Percentiles rank a stretch among this genome's conserved stretches.
Conservation (phyloP, 257 asterid genomes). For the Ophiorrhiza pumila region DNA sequence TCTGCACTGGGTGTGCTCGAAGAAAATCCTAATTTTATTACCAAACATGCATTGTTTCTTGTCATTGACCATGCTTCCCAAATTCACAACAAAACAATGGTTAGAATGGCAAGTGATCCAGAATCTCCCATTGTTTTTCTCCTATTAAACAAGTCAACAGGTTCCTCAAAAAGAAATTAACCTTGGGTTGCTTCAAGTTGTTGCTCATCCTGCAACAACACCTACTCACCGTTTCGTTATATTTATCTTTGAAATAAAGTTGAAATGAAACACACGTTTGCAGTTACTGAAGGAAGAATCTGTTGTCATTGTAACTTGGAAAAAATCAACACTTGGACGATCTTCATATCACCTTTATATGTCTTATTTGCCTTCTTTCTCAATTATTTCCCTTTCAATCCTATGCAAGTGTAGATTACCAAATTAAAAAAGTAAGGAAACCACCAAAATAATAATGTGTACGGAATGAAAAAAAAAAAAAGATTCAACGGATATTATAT, state of each 20-base stretch:
- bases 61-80: conserved; percentile 3
- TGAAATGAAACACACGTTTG: conserved; percentile 13
- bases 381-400: too few relatives aligned
- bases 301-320: conserved; percentile 61
- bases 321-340: conserved; percentile 67
- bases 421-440: too few relatives aligned
- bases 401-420: too few relatives aligned
- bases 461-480: too few relatives aligned
- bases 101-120: conserved; percentile 58
- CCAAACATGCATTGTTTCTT: conserved; percentile 31
- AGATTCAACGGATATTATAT: too few relatives aligned
- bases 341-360: too few relatives aligned
- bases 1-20: conserved; percentile 93
- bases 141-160: conserved; percentile 54
- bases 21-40: conserved; percentile 63
- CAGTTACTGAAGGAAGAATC: conserved; percentile 74
- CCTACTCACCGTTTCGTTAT: background rate
- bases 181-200: conserved; percentile 64
- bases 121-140: conserved; percentile 72
- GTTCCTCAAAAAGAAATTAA: conserved; percentile 63
- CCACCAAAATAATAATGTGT: too few relatives aligned
- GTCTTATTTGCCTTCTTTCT: too few relatives aligned
- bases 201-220: conserved; percentile 45
- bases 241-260: background rate
- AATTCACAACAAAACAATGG: too few relatives aligned